Evolutionary conservation across 2,329 filamentous ascomycete genomes (phyloP), one percentile per base, ranked within the genome.

Genomic region (Orbilia ellipsospora): DNA sequence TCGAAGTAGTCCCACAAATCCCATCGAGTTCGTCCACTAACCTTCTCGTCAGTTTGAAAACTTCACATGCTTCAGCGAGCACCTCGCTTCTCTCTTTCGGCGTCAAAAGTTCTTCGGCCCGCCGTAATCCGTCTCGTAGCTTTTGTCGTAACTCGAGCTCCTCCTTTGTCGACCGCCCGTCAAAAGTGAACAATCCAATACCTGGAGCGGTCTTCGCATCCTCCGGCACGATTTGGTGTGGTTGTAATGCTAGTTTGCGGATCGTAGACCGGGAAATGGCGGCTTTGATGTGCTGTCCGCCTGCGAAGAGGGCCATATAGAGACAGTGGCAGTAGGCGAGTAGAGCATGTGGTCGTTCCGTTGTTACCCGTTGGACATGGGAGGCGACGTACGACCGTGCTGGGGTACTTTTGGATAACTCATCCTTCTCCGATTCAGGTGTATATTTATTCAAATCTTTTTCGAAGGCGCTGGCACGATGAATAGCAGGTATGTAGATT

Each of bases 231-330:
- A 63, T 40, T 28, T 74, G 70, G 18, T 74, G 70, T 26, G 36
- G 57, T 20, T 63, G 63, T 18, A 74, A 42, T 15, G 65, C 56
- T 18, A 74, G 70, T 23, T 74, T 74, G n/a, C 70, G 70, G 10
- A 67, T 44, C 13, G 70, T 63, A 7, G 70, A 52, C 5, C 70
- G 70, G 12, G 70, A 51, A 28, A 74, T 74, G 42, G 70, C 63
- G 8, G 70, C 70, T 68, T 74, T 74, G 51, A 74, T 74, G 44
- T 74, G 70, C 64, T 74, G 70, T 15, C 70, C 70, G 31, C 70
- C 70, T 16, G 70, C 70, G 63, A 74, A 74, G 51, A 74, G 57
- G 50, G 70, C 70, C 70, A 74, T 74, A 51, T 74, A 74, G 20
- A 74, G 57, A 28, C 70, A 74, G 45, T 74, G 70, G 31, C 63